These are phyloP conservation scores for Globisporangium cylindrosporum DNA, from an alignment of 352 stramenopile species.

Conservation along the genomic window DNA sequence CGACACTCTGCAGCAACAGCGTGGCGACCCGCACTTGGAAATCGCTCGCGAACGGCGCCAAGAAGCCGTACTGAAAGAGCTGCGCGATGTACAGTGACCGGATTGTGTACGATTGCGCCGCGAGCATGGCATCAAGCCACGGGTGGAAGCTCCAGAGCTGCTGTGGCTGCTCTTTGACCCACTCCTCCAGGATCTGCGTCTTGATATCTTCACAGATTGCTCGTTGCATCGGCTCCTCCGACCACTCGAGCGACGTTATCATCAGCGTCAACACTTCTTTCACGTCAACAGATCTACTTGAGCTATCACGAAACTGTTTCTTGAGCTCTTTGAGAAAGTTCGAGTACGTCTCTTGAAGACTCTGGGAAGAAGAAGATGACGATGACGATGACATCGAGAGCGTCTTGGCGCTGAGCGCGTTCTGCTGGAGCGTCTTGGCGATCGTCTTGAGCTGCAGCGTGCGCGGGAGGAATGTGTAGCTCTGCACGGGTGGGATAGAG, in stretches of 20 bases:
- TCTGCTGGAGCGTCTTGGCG: slow-evolving; percentile 39
- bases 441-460: slow-evolving; percentile 35
- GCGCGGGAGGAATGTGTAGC: slow-evolving; percentile 34
- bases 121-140: slow-evolving; percentile 18
- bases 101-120: slow-evolving; percentile 19
- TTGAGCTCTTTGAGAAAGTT: slow-evolving; percentile 22
- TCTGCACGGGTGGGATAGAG: slow-evolving; percentile 28
- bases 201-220: slow-evolving; percentile 2
- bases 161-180: background rate
- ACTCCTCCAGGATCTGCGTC: slow-evolving; percentile 6
- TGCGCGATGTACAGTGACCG: slow-evolving; percentile 25
- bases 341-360: slow-evolving; percentile 20
- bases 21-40: slow-evolving; percentile 39
- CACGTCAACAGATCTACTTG: slow-evolving; percentile 7
- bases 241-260: slow-evolving; percentile 6
- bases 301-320: slow-evolving; percentile 6
- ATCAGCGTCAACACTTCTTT: slow-evolving; percentile 8
- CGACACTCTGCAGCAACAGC: slow-evolving; percentile 25
- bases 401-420: slow-evolving; percentile 33
- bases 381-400: background rate
- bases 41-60: slow-evolving; percentile 34
- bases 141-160: slow-evolving; percentile 11
- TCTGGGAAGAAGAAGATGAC: slow-evolving; percentile 3
- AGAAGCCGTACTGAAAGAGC: slow-evolving; percentile 32
- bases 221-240: background rate